Evolutionary conservation across 169 alveolate genomes (phyloP).

Genomic region (Toxoplasma gondii): DNA sequence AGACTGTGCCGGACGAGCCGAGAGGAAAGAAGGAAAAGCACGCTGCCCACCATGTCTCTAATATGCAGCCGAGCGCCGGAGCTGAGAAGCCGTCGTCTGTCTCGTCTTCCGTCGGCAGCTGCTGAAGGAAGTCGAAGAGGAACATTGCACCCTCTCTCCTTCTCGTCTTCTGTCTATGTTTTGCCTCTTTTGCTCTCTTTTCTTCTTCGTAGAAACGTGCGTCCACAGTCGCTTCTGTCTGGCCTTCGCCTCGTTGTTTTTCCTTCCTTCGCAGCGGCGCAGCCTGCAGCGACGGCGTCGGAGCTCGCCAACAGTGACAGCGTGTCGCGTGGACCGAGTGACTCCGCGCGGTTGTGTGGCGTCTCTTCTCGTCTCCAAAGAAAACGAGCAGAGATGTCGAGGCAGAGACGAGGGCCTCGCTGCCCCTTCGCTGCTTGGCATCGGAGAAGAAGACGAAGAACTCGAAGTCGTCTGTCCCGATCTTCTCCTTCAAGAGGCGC

Average conservation of each 20-base stretch:
- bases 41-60: too few relatives aligned
- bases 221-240: too few relatives aligned
- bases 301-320: neutral
- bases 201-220: neutral
- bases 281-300: constrained; percentile 1
- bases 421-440: neutral
- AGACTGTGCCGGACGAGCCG: neutral
- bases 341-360: neutral
- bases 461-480: constrained; percentile 24
- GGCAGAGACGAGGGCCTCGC: neutral
- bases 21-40: too few relatives aligned
- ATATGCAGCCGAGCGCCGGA: too few relatives aligned
- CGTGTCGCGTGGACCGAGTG: neutral
- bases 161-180: neutral
- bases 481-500: constrained; percentile 11
- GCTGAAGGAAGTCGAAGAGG: too few relatives aligned
- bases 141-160: neutral
- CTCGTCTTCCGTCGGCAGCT: too few relatives aligned
- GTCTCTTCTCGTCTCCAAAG: neutral
- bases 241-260: neutral
- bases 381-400: too few relatives aligned
- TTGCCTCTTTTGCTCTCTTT: neutral
- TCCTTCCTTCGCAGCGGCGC: neutral
- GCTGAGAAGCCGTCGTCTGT: too few relatives aligned
- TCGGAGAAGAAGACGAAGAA: neutral